phyloP scores from a whole-genome alignment of 192 early-diverging fungal species.

The Rhizophagus prolifer region DNA sequence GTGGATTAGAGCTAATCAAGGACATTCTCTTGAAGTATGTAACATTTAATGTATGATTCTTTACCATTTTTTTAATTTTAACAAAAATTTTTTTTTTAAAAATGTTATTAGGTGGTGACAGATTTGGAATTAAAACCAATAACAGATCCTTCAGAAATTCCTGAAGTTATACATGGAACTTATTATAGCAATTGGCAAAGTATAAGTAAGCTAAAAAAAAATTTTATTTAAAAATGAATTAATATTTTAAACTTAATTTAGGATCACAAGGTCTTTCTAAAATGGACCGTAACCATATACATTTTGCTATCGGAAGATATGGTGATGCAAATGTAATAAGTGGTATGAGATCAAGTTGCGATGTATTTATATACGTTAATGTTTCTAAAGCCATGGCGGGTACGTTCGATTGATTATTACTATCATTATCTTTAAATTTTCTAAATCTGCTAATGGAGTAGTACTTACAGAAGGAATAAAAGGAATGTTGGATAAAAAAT shows the following conservation, averaged over 20 bases:
- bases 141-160: conserved; percentile 42
- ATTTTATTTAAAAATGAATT: no score
- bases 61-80: neutral
- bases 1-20: conserved; percentile 85
- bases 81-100: neutral
- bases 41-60: neutral
- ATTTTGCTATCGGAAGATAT: conserved; percentile 73
- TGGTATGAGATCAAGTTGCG: conserved; percentile 67
- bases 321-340: conserved; percentile 72
- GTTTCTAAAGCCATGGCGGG: conserved; percentile 62
- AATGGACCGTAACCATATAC: conserved; percentile 90
- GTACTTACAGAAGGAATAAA: conserved; percentile 20
- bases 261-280: conserved; percentile 59
- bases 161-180: conserved; percentile 73
- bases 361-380: conserved; percentile 84
- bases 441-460: conserved; percentile 13
- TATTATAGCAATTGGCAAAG: conserved; percentile 47
- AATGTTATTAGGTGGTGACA: conserved; percentile 32
- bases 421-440: conserved; percentile 12
- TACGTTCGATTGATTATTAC: conserved; percentile 19
- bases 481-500: neutral
- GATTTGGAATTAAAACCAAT: conserved; percentile 52
- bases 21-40: conserved; percentile 63
- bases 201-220: conserved; percentile 45
- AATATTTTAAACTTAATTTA: neutral